Base-by-base conservation (phyloP, 257 asterid genomes). In the Rauvolfia tetraphylla region DNA sequence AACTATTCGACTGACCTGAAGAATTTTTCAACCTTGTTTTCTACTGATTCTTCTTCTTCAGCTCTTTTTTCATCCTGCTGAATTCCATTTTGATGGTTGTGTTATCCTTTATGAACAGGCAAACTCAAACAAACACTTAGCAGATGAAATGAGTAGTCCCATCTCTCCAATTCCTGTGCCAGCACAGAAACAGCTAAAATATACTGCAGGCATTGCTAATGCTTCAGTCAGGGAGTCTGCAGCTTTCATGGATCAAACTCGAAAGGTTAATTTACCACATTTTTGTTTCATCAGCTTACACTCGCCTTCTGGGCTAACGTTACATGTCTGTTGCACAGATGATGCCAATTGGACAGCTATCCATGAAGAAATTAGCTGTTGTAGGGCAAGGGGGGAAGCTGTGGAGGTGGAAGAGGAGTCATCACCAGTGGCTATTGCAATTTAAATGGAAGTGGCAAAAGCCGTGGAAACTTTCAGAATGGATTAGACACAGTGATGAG, bases 351-450 rank as follows among this genome's bases (percentile, higher is more conserved):
- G 95, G 98, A 53, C 97, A 95, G 81, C 75, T 95, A 80, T 86
- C 98, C 4, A 91, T 89, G 97, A 95, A 93, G 90, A 95, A 95
- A 84, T 80, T 93, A 79, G 89, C 93, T 62, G 86, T 89, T 5
- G 97, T 86, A 17, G 97, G 99, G 74, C 93, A 93, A 29, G 99
- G 99, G 65, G 99, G 98, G 78, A 93, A 89, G 75, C 87, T 95
- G 9, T 95, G 99, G 99, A 91, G 98, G 88, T 95, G 99, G 99
- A 95, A 95, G 87, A 95, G 98, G 89, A 95, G 99, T 83, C 98
- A 95, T 75, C 99, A 93, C 77, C 99, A 92, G 81, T 95, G 99
- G 99, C 87, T 93, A 72, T 83, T 95, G 75, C 99, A 95, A 90
- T 95, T 95, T 86, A 95, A 95, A 81, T 95, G 98, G 99, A 95